Evolutionary conservation across 495 filamentous ascomycete species (phyloP), one percentile per base, ranked within the genome.

Genomic region (Thozetella sp.): DNA sequence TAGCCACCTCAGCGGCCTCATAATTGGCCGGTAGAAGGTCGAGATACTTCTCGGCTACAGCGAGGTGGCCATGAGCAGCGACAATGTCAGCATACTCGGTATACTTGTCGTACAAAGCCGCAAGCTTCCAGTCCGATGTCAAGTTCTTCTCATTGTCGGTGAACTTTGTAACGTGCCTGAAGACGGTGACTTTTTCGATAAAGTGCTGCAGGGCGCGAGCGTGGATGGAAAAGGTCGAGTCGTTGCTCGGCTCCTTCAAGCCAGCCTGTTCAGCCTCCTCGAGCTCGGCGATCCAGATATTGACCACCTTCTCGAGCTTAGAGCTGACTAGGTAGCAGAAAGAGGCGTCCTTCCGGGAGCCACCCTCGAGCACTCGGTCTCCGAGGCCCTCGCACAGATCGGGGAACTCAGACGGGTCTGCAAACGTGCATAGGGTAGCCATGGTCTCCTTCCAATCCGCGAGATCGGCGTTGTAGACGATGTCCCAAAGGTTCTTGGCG

Each of bases 121-220:
- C 83, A 50, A 99, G 88, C 75, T 96, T 96, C 96, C 96, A 99
- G 54, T 87, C 92, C 0, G 88, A 86, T 34, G 86, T 82, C 59
- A 85, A 73, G 53, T 76, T 77, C 57, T 81, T 84, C 59, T 97
- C 93, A 4, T 79, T 78, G 67, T 99, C 95, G 61, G 89, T 72
- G 76, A 96, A 99, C 64, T 94, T 93, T 55, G 91, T 93, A 46
- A 95, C 93, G 66, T 96, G 84, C 53, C 95, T 90, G 86, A 99
- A 98, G 43, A 99, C 87, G 1, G 93, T 96, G 53, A 99, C 95
- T 79, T 98, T 99, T 78, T 99, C 95, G 59, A 99, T 95, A 71
- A 99, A 91, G 53, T 89, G 86, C 66, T 98, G 96, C 56, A 99
- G 76, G 46, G 90, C 88, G 57, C 86, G 86, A 53, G 93, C 95